Conservation (phyloP, 768 basidiomycete species). For the Collybiopsis luxurians region DNA sequence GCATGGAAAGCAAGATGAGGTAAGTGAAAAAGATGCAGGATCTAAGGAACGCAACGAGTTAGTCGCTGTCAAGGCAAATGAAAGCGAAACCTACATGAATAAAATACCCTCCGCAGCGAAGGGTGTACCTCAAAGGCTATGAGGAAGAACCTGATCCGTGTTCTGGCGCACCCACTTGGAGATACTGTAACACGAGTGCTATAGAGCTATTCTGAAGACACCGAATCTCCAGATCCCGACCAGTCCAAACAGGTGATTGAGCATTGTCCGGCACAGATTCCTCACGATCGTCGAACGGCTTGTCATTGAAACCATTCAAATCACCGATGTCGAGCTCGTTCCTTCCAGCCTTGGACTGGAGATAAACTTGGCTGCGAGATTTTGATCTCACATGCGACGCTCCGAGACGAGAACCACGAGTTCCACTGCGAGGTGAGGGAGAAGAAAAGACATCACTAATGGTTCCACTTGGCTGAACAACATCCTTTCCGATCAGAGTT, state of each 20-base stretch:
- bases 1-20: constrained; percentile 1
- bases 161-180: constrained; percentile 51
- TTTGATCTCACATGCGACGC: constrained; percentile 56
- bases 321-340: constrained; percentile 54
- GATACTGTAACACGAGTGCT: constrained; percentile 64
- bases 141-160: constrained; percentile 23
- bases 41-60: neutral
- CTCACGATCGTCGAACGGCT: constrained; percentile 13
- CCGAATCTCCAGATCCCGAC: constrained; percentile 79
- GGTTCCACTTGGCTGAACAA: constrained; percentile 24
- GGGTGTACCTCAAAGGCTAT: constrained; percentile 11
- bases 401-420: constrained; percentile 19
- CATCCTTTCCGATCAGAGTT: constrained; percentile 56
- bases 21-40: neutral
- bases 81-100: neutral
- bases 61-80: neutral
- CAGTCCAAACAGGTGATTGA: constrained; percentile 60
- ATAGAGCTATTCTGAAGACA: constrained; percentile 92
- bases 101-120: constrained; percentile 8
- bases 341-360: constrained; percentile 59
- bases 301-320: constrained; percentile 8
- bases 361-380: constrained; percentile 69
- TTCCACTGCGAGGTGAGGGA: constrained; percentile 8
- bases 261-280: constrained; percentile 26
- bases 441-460: constrained; percentile 12